These are phyloP conservation scores for Kodamaea sp. DNA, from an alignment of 1,139 yeast genomes.

Conservation along the genomic window DNA sequence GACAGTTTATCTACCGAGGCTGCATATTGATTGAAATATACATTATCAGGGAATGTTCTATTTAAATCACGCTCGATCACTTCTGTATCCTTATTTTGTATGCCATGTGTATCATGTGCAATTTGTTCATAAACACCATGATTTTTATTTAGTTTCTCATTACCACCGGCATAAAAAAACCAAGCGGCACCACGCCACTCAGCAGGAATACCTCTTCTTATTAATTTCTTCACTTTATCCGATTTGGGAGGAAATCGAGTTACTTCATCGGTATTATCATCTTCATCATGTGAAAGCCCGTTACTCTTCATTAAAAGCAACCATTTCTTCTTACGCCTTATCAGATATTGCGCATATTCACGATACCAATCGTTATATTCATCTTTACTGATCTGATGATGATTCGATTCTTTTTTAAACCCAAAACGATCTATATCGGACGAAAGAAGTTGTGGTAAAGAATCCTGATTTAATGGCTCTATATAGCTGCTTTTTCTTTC, in stretches of 20 bases:
- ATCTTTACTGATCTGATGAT: constrained; percentile 40
- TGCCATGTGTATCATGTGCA: constrained; percentile 49
- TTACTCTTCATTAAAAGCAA: constrained; percentile 54
- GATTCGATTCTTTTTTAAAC: constrained; percentile 62
- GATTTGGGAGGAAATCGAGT: constrained; percentile 77
- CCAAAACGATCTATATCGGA: constrained; percentile 76
- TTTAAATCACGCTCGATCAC: constrained; percentile 90
- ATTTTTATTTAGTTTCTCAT: constrained; percentile 65
- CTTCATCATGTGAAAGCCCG: constrained; percentile 49
- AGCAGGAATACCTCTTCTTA: constrained; percentile 91
- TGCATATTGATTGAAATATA: constrained; percentile 50
- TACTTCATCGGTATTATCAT: constrained; percentile 30
- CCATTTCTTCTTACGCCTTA: constrained; percentile 76
- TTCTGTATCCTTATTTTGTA: constrained; percentile 71
- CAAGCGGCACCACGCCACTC: constrained; percentile 97
- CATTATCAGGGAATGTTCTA: constrained; percentile 91
- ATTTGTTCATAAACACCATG: constrained; percentile 70
- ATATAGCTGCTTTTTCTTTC: constrained; percentile 4
- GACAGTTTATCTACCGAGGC: background rate
- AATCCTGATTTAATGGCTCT: constrained; percentile 5
- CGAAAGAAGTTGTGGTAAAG: constrained; percentile 13
- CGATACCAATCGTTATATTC: constrained; percentile 74
- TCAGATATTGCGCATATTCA: constrained; percentile 59
- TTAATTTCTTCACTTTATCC: constrained; percentile 75
- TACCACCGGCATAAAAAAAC: constrained; percentile 95